Evolutionary conservation across 306 rosid genomes (phyloP), one percentile per base, ranked within the genome.

Genomic region (Calophaca sinica): DNA sequence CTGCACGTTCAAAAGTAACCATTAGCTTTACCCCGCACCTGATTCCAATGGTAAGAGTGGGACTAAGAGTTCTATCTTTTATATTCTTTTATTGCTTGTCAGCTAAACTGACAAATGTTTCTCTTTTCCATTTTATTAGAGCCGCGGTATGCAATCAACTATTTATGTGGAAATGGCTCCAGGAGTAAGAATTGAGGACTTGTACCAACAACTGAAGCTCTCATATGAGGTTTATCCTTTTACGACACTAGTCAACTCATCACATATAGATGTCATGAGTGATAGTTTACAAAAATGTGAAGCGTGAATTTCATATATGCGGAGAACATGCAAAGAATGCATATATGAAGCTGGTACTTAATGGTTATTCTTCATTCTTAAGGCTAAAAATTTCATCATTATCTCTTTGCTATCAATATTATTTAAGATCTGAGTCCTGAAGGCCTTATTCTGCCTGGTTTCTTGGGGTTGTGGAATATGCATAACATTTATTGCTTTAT

Each of bases 121-220:
- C 48, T 35, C 66, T 53, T 75, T 61, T 9, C 69, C 54, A 60
- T 79, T 79, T 32, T 68, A 75, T 79, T 52, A 94, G 98, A 91
- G 55, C 61, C 97, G 97, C 26, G 98, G 98, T 50, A 94, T 94
- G 97, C 97, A 91, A 73, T 94, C 97, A 68, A 94, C 96, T 42
- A 94, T 91, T 42, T 94, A 91, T 81, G 94, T 91, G 72, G 93
- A 91, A 84, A 86, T 94, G 96, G 90, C 90, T 85, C 79, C 91
- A 3, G 97, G 96, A 51, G 89, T 87, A 71, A 78, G 80, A 64
- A 42, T 75, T 48, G 96, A 91, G 62, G 96, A 91, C 70, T 85
- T 94, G 81, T 60, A 84, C 83, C 85, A 87, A 57, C 91, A 87
- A 12, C 84, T 94, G 79, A 86, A 82, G 84, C 82, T 62, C 77